These are phyloP conservation scores for Xylaria sp. DNA, from an alignment of 2,329 filamentous ascomycete genomes.

Conservation along the genomic window DNA sequence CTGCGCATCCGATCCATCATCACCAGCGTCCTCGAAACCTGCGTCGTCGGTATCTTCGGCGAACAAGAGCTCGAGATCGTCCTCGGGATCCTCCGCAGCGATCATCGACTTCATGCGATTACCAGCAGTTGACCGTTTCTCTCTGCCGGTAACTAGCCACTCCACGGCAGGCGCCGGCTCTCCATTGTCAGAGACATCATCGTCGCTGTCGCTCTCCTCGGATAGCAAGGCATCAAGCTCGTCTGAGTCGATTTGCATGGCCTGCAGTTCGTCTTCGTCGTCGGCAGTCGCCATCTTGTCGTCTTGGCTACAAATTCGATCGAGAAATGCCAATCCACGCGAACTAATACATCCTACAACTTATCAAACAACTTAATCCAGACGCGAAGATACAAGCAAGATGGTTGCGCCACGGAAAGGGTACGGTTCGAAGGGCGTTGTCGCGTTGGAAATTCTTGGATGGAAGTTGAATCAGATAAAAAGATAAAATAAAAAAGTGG, in stretches of 20 bases:
- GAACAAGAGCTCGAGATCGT: constrained; percentile 68
- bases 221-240: constrained; percentile 32
- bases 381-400: not conserved
- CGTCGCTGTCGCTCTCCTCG: constrained; percentile 34
- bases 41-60: constrained; percentile 65
- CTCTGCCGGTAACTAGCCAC: constrained; percentile 68
- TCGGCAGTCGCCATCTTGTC: constrained; percentile 36
- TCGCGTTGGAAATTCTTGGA: constrained; percentile 10
- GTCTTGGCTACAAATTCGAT: not conserved
- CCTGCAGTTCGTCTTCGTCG: constrained; percentile 35
- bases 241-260: constrained; percentile 31
- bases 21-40: constrained; percentile 64
- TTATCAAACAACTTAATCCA: not conserved
- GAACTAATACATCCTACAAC: not conserved
- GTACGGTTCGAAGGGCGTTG: constrained; percentile 2
- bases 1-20: constrained; percentile 67
- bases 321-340: not conserved
- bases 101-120: constrained; percentile 77
- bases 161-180: constrained; percentile 42
- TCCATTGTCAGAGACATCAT: constrained; percentile 32
- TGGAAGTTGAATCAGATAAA: not conserved
- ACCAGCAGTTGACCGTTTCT: constrained; percentile 74
- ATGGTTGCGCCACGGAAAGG: not conserved
- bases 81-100: constrained; percentile 65
- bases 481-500: not conserved